Evolutionary conservation across 371 early-diverging fungal genomes (phyloP), one percentile per base, ranked within the genome.

Genomic region (Dichotomocladium elegans): DNA sequence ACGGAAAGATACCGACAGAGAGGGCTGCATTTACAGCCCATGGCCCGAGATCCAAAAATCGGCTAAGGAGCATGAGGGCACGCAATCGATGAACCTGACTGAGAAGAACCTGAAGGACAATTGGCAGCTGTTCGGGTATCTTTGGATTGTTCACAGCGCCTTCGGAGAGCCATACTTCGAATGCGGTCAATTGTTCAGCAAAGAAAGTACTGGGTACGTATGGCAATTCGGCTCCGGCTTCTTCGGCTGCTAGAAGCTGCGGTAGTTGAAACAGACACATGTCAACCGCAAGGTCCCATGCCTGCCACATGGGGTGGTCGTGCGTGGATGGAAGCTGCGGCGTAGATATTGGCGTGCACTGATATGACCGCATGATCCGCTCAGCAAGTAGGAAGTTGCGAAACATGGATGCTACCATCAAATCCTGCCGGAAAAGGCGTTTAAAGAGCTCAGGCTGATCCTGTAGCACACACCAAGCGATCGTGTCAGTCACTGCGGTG

Each of bases 401-500:
- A 66, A 93, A 97, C 60, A 98, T 77, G 14, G 94, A 90, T 0
- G 99, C 96, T 3, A 97, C 95, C 78, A 94, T 89, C 47, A 97
- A 67, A 70, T 98, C 99, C 60, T 96, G 96, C 43, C 99, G 70
- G 66, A 96, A 98, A 29, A 97, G 77, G 30, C 84, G 80, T 63
- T 93, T 89, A 71, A 98, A 98, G 26, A 92, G 57, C 47, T 92
- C 94, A 10, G 88, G 87, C 14, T 94, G 89, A 45, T 69, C 70
- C 44, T 77, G 77, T 26, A 98, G 67, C 12, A 92, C 89, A 58
- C 85, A 91, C 99, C 99, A 98, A n/a, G 99, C 99, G 47, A 98
- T 98, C 5, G 98, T 96, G 70, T 98, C 99, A 0, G 96, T 97
- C 26, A 98, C 92, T 26, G 99, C 92, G 0, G 97, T 96, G 61